Evolutionary conservation across 1,284 basidiomycete genomes (phyloP), one percentile per base, ranked within the genome.

Genomic region (Cutaneotrichosporon sp.): DNA sequence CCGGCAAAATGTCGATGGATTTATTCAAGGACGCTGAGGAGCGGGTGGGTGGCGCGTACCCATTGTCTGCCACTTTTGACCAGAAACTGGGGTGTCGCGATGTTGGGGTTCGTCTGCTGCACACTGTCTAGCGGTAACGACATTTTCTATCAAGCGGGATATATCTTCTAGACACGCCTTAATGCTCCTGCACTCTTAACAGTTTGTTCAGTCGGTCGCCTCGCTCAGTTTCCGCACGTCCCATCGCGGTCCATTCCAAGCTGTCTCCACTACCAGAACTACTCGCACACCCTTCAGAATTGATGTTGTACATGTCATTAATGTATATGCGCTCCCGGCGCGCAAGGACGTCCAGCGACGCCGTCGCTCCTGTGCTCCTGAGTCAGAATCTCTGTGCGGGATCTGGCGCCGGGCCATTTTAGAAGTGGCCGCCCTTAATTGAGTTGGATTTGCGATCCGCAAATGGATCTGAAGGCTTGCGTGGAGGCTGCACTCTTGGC

Each of bases 381-480:
- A 18, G 5, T 7, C 16, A 18, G 18, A 18, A 18, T 46, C 42
- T 18, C 42, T 14, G 38, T 14, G 16, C 16, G 9, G 1, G 36
- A 36, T 36, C 40, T 46, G 18, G 40, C 40, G 40, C 40, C 40
- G 40, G 40, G 5, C 42, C 42, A 9, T 46, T 46, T 34, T 34
- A 53, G 51, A 53, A 53, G 30, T 53, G 31, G 51, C 51, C 51
- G 51, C 51, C 51, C 51, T 53, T 53, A 30, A 31, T 13, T 13
- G 51, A 53, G 51, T 18, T 13, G 13, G 51, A 53, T 18, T 18
- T n/a, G 42, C 42, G 42, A n/a, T 53, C 51, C 30, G 51, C 51
- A 18, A 53, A 53, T 4, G 51, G 51, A 32, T 53, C 51, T 32
- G 51, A 53, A 8, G 30, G 30, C 31, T 22, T 34, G 30, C 31